phyloP scores from a whole-genome alignment of 2,329 filamentous ascomycete species.

The Passalora sequoiae region DNA sequence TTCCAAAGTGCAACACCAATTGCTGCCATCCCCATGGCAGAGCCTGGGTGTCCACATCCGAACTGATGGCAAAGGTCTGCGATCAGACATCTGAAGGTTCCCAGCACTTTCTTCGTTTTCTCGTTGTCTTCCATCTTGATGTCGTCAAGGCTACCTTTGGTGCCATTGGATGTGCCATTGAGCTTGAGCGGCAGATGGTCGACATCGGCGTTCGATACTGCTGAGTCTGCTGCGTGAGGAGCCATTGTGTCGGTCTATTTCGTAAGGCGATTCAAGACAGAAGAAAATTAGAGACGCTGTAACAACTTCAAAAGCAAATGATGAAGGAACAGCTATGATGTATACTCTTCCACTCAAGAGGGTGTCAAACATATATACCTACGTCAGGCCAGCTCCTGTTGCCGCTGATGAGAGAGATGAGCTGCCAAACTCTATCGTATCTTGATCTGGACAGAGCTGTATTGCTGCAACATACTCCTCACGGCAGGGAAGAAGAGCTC shows the following conservation, averaged over 20 bases:
- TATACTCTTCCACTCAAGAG: not conserved
- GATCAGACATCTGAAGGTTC: slow-evolving; percentile 58
- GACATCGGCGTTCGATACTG: slow-evolving; percentile 22
- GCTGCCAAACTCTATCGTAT: slow-evolving; percentile 18
- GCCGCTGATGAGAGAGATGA: slow-evolving; percentile 3
- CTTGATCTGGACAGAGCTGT: slow-evolving; percentile 10
- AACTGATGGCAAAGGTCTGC: slow-evolving; percentile 67
- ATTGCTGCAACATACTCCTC: slow-evolving; percentile 3
- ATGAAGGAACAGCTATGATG: too few relatives aligned
- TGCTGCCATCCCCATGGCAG: slow-evolving; percentile 57
- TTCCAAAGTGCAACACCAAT: slow-evolving; percentile 60
- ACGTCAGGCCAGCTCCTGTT: slow-evolving; percentile 12
- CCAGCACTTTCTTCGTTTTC: slow-evolving; percentile 48
- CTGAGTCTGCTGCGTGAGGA: slow-evolving; percentile 18
- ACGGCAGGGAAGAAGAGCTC: slow-evolving; percentile 2
- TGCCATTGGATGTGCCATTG: slow-evolving; percentile 17
- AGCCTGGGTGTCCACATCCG: slow-evolving; percentile 62
- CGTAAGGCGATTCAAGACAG: not conserved
- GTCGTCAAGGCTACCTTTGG: slow-evolving; percentile 17
- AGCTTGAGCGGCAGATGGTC: slow-evolving; percentile 26
- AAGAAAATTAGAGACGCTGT: not conserved
- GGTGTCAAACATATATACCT: slow-evolving; percentile 15
- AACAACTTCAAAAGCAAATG: slow-evolving; percentile 1
- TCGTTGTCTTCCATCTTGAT: slow-evolving; percentile 28
- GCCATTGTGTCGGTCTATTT: slow-evolving; percentile 19